These are phyloP conservation scores for Talaromyces wortmannii DNA, from an alignment of 495 filamentous ascomycete species.

Conservation along the genomic window DNA sequence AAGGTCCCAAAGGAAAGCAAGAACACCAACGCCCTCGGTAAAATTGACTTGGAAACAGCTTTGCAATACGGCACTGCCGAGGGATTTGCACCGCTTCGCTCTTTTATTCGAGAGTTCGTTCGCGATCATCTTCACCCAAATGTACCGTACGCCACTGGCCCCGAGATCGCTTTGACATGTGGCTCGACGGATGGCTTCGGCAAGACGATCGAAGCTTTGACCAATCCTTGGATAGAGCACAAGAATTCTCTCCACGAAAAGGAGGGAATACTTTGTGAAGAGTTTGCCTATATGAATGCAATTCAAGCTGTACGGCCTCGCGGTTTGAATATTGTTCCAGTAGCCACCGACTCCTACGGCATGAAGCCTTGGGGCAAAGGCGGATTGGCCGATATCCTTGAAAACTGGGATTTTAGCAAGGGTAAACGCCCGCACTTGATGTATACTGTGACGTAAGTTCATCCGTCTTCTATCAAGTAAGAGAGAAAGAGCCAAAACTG, in stretches of 20 bases:
- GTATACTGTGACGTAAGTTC: constrained; percentile 81
- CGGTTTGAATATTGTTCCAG: constrained; percentile 63
- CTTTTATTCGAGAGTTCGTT: constrained; percentile 72
- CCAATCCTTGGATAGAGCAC: constrained; percentile 63
- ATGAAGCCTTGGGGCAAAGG: constrained; percentile 62
- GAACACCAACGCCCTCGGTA: constrained; percentile 45
- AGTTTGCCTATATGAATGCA: constrained; percentile 72
- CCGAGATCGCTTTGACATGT: constrained; percentile 69
- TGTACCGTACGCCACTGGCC: constrained; percentile 68
- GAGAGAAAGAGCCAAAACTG: not conserved
- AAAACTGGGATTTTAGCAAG: constrained; percentile 68
- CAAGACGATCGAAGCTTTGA: constrained; percentile 68
- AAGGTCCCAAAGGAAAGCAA: constrained; percentile 61
- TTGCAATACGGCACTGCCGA: constrained; percentile 79
- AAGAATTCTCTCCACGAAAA: constrained; percentile 58
- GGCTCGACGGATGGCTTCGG: constrained; percentile 79
- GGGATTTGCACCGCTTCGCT: constrained; percentile 68
- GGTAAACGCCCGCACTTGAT: constrained; percentile 76
- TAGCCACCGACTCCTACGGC: constrained; percentile 71
- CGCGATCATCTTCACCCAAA: constrained; percentile 71
- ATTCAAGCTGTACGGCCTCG: constrained; percentile 57
- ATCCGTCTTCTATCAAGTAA: not conserved
- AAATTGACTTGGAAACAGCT: constrained; percentile 74
- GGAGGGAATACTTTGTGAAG: constrained; percentile 68
- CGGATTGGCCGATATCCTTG: constrained; percentile 69